Conservation (phyloP, 495 filamentous ascomycete genomes). For the Talaromyces proteolyticus region DNA sequence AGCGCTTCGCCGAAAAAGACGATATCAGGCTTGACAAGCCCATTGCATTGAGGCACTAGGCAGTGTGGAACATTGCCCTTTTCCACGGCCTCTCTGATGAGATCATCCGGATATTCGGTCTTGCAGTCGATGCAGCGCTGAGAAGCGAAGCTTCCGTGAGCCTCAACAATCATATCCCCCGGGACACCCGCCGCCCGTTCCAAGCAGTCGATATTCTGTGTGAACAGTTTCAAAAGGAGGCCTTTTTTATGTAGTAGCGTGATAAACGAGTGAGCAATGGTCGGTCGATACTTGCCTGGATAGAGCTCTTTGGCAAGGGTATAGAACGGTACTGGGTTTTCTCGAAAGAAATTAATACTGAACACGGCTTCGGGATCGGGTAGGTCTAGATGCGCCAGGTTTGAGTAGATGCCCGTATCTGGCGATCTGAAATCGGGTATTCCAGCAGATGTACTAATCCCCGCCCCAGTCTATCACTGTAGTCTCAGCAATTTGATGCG, state of each 20-base stretch:
- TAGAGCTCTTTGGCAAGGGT: conserved; percentile 84
- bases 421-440: conserved; percentile 87
- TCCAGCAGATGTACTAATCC: conserved; percentile 73
- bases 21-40: conserved; percentile 93
- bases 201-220: conserved; percentile 95
- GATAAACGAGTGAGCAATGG: conserved; percentile 77
- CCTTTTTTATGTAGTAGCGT: conserved; percentile 68
- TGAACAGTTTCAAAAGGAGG: conserved; percentile 79
- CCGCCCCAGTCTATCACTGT: conserved; percentile 36
- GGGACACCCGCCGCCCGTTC: conserved; percentile 86
- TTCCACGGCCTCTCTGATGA: conserved; percentile 64
- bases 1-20: conserved; percentile 93
- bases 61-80: conserved; percentile 65
- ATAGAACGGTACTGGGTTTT: conserved; percentile 88
- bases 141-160: conserved; percentile 88
- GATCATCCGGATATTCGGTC: conserved; percentile 56
- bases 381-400: conserved; percentile 75
- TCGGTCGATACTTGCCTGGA: conserved; percentile 86
- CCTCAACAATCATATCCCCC: conserved; percentile 76
- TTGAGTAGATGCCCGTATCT: conserved; percentile 82
- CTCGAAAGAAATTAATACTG: conserved; percentile 79
- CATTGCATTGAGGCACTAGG: conserved; percentile 51
- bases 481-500: background rate
- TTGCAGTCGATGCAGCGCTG: conserved; percentile 90
- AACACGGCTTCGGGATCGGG: conserved; percentile 75